Base-by-base conservation (phyloP, 768 basidiomycete genomes). In the Russula vinacea region DNA sequence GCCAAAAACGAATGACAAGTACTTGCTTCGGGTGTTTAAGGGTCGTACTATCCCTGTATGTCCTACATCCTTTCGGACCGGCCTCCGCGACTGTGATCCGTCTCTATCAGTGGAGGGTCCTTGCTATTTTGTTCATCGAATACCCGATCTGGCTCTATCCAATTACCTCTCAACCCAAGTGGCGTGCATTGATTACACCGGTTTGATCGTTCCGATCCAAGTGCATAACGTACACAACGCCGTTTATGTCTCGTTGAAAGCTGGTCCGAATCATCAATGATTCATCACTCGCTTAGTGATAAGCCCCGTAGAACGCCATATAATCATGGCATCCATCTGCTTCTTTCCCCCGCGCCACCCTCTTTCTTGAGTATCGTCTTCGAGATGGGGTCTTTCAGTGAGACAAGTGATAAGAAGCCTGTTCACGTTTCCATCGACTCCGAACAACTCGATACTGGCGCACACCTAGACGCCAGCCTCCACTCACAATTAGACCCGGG, bases 401-500 rank as follows among this genome's bases (percentile, higher is more conserved):
- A 62, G 44, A 67, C 63, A 35, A 54, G 42, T 33, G 50, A 53
- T 44, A 66, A 68, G 62, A 62, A 49, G 37, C 40, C 11, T 3
- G 29, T 35, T 29, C 56, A 51, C 45, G 70, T 81, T 29, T 71
- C 77, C n/a, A 72, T 82, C 14, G 78, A 80, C 5, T 74, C 77
- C 51, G 78, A 75, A 62, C 79, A 84, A 58, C 78, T 86, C 6
- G 87, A 88, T 70, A 84, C 85, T 4, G 87, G 80, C 29, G 87
- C 87, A 32, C 79, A 80, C 66, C 74, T 88, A 32, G 79, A 79
- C 17, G 78, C 81, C 13, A 81, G 81, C 10, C 71, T 78, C 14
- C 71, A 77, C 4, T 70, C 51, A 9, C 76, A 75, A 37, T 67
- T 88, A 37, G 84, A 85, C 63, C 82, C 83, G 3, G 74, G 64